Evolutionary conservation across 208 protist genomes (phyloP), one percentile per base, ranked within the genome.

Genomic region (Trypanosoma platydactyli): DNA sequence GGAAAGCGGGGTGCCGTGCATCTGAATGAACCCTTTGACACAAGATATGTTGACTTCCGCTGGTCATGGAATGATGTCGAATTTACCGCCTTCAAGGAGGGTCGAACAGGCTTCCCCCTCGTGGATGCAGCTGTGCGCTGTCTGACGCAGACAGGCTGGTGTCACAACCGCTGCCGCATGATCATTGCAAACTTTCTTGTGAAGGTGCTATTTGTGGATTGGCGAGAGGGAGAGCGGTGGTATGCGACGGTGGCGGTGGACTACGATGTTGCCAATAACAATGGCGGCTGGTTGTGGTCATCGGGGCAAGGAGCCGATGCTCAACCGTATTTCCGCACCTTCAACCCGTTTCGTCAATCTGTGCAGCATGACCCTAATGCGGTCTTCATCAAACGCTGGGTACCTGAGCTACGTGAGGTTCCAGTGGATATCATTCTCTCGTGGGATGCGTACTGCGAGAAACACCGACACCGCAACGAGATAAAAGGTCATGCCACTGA

Each of bases 81-180:
- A 62, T 94, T 93, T 53, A 72, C 68, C 30, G 66, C 69, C 4
- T 98, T 95, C 79, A 72, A 81, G 16, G 60, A 71, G 16, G 91
- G 93, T n/a, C 38, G 65, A 22, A 97, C 93, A 12, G 95, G 95
- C n/a, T 77, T 95, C 24, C 95, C 95, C 0, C 68, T 97, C 25
- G 89, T 98, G 11, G 95, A 98, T 60, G 95, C 95, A 29, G 89
- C 88, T 41, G 96, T 98, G 77, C 82, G 89, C 40, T 94, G 96
- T 71, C 64, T 98, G 29, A 78, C 35, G 5, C 59, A 68, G 22
- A 97, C 92, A 11, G 94, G 90, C 18, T 96, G 81, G 77, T 89
- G 86, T 56, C 77, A 84, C 58, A 93, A 93, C 75, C 83, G 88
- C 45, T 72, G 68, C 59, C 84, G 86, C 51, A 79, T 97, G 64